phyloP scores from a whole-genome alignment of 2,329 filamentous ascomycete species.

The Xylaria sp. region DNA sequence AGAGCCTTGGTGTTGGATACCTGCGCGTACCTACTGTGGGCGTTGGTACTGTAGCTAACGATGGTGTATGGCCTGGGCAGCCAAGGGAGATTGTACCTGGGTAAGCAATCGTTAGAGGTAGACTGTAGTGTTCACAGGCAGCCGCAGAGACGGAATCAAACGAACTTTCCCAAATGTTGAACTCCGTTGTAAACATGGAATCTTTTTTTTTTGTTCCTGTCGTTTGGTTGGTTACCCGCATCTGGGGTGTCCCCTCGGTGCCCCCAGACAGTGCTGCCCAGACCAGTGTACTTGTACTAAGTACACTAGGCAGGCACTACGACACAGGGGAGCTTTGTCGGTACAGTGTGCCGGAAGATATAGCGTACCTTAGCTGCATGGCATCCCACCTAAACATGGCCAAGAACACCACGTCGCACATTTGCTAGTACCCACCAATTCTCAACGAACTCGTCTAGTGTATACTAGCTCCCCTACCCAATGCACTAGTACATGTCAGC shows the following conservation, averaged over 20 bases:
- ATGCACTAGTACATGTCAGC: not conserved
- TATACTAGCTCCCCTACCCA: no score
- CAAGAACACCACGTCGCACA: constrained; percentile 4
- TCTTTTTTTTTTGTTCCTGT: constrained; percentile 18
- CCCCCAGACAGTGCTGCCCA: constrained; percentile 10
- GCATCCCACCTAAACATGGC: not conserved
- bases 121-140: not conserved
- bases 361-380: constrained; percentile 4
- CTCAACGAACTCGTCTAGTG: constrained; percentile 54
- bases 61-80: not conserved
- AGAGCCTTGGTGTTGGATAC: not conserved
- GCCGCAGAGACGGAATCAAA: constrained; percentile 18
- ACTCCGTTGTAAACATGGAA: constrained; percentile 30
- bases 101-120: not conserved
- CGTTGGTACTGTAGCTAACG: not conserved
- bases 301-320: no score
- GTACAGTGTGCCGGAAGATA: constrained; percentile 1
- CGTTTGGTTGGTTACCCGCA: constrained; percentile 14
- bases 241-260: constrained; percentile 3
- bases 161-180: constrained; percentile 44
- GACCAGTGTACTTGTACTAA: no score
- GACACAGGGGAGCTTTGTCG: constrained; percentile 4
- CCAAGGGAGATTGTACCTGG: not conserved
- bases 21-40: not conserved
- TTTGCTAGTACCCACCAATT: constrained; percentile 32